These are phyloP conservation scores for Cercospora zeina DNA, from an alignment of 2,329 filamentous ascomycete species.

Conservation along the genomic window DNA sequence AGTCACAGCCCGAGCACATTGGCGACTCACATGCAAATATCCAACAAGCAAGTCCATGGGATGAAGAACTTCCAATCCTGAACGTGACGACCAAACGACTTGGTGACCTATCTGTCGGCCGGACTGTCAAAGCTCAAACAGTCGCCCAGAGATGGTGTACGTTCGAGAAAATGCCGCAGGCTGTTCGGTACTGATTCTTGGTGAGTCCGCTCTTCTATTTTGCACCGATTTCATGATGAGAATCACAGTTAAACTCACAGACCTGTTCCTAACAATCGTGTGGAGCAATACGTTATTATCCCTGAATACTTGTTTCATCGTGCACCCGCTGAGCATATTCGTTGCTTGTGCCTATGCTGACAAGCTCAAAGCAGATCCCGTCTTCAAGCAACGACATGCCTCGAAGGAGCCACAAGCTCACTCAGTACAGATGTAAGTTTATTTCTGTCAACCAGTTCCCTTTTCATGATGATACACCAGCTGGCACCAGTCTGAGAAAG, in stretches of 20 bases:
- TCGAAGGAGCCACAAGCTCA: neutral
- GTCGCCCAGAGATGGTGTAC: conserved; percentile 50
- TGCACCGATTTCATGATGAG: conserved; percentile 28
- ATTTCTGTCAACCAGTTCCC: neutral
- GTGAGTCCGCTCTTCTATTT: conserved; percentile 3
- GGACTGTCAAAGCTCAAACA: conserved; percentile 48
- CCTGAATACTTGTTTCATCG: neutral
- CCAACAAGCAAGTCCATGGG: conserved; percentile 41
- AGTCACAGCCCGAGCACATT: neutral
- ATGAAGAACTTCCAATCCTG: conserved; percentile 50
- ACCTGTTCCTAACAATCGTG: conserved; percentile 38
- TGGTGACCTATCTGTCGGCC: conserved; percentile 46
- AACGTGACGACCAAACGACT: conserved; percentile 49
- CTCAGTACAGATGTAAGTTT: neutral
- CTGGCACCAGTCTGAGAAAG: conserved; percentile 32
- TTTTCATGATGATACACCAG: conserved; percentile 27
- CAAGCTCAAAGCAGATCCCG: conserved; percentile 4
- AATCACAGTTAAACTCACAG: conserved; percentile 34
- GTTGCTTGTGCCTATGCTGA: neutral
- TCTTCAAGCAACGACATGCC: neutral
- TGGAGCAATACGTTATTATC: conserved; percentile 27
- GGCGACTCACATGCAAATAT: neutral
- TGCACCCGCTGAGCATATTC: neutral
- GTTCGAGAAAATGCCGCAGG: conserved; percentile 31
- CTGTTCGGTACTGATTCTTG: conserved; percentile 4